Base-by-base conservation (phyloP, 176 grass and related monocot genomes). In the Metroxylon sagu region DNA sequence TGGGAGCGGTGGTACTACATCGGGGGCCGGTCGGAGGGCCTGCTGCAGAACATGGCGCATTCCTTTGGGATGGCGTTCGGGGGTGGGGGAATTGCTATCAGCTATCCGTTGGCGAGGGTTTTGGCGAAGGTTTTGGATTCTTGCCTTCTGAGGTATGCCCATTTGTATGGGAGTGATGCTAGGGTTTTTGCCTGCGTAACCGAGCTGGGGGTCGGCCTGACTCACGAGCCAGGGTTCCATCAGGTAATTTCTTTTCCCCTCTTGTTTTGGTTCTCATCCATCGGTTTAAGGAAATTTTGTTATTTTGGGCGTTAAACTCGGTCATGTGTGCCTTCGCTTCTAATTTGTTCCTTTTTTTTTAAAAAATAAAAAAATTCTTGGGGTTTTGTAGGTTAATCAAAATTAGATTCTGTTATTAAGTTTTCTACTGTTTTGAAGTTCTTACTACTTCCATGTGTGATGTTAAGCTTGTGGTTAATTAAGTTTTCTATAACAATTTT, bases 221-320 rank as follows among this genome's bases (percentile, higher is more conserved):
- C 93, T n/a, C 64, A 89, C 48, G 88, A 98, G 69, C 84, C 79
- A 2, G 93, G 88, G 0, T 98, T 98, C 79, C 93, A 98, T 79
- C 93, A 98, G 93, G 93, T 92, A 57, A 50, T 26, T 25, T 17
- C 16, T 14, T 19, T 49, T 16, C 53, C 14, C 16, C 6, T 6
- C 14, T 19, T 39, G 17, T 50, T 16, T 30, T 26, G n/a, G 0
- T 18, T 56, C 25, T 16, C 19, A 25, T 16, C 70, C 6, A 67
- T 63, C 60, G 67, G 56, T 59, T 64, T 71, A 19, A 43, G 35
- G 67, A 53, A 3, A 5, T 51, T 18, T 29, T 14, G 21, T 50
- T 52, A 3, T 16, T 70, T 26, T 12, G 18, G 49, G 62, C 10
- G 19, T 23, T 23, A 25, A 50, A 1, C 23, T 65, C 5, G 5